phyloP scores from a whole-genome alignment of 2,329 filamentous ascomycete genomes.

The Gyromitra esculenta region DNA sequence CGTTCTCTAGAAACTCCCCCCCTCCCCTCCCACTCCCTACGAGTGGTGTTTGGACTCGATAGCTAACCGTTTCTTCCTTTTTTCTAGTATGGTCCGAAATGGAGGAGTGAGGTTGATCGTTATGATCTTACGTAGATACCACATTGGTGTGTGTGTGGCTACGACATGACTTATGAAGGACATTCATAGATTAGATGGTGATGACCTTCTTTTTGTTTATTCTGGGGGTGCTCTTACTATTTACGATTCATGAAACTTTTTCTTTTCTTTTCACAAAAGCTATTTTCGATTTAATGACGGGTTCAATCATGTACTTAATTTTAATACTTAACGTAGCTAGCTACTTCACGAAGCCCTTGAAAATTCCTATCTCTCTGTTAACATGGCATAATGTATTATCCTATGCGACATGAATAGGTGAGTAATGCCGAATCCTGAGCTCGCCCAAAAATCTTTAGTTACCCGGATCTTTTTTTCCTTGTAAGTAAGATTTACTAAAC shows the following conservation, averaged over 20 bases:
- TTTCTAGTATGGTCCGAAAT: constrained; percentile 67
- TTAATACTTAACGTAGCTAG: background rate
- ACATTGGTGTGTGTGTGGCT: background rate
- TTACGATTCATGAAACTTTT: background rate
- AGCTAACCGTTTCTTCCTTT: background rate
- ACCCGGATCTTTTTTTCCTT: no score
- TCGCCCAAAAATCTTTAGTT: no score
- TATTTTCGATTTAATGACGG: background rate
- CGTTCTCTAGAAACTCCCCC: background rate
- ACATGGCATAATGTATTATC: no score
- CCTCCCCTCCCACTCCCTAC: no score
- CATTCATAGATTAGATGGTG: constrained; percentile 8
- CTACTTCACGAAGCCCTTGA: background rate
- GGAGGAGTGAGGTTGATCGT: constrained; percentile 72
- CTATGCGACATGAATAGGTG: no score
- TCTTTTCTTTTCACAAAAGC: background rate
- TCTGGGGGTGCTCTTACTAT: background rate
- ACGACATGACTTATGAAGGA: background rate
- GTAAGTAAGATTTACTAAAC: no score
- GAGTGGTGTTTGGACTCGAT: background rate
- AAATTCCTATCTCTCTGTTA: no score
- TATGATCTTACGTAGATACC: constrained; percentile 46
- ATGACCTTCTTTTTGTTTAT: constrained; percentile 1
- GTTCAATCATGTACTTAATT: background rate
- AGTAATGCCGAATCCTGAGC: no score